Conservation (phyloP, 2,329 filamentous ascomycete genomes). For the Xylaria sp. region DNA sequence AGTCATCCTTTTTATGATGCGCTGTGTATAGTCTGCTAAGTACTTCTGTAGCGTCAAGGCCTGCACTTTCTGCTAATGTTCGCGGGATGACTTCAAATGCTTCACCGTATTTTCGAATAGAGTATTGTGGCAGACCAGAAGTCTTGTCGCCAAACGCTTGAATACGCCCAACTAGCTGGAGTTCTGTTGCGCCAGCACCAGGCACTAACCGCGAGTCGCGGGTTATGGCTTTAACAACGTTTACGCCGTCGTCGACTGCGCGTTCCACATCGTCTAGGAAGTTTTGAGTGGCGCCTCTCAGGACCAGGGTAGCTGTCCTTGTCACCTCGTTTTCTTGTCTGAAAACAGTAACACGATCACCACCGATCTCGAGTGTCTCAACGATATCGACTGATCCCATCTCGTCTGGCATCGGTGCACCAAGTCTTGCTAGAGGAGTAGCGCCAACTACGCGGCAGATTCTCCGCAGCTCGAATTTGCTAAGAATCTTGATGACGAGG, state of each 20-base stretch:
- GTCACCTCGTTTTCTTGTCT: slow-evolving; percentile 94
- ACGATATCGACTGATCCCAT: slow-evolving; percentile 96
- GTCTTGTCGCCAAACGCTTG: slow-evolving; percentile 92
- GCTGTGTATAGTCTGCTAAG: slow-evolving; percentile 92
- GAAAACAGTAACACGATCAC: slow-evolving; percentile 98
- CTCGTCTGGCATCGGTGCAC: slow-evolving; percentile 99
- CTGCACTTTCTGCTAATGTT: slow-evolving; percentile 92
- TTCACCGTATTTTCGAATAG: slow-evolving; percentile 96
- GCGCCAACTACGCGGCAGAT: slow-evolving; percentile 96
- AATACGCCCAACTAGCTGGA: slow-evolving; percentile 92
- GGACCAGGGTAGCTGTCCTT: slow-evolving; percentile 90
- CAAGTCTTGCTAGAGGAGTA: slow-evolving; percentile 92
- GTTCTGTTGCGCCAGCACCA: slow-evolving; percentile 92
- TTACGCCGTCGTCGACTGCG: slow-evolving; percentile 97
- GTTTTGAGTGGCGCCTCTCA: slow-evolving; percentile 96
- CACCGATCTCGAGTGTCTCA: slow-evolving; percentile 96
- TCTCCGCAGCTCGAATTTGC: slow-evolving; percentile 96
- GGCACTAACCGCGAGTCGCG: slow-evolving; percentile 91
- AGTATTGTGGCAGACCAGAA: slow-evolving; percentile 90
- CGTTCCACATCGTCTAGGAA: slow-evolving; percentile 97
- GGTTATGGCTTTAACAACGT: slow-evolving; percentile 98
- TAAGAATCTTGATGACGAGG: slow-evolving; percentile 94
- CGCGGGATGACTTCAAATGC: slow-evolving; percentile 97
- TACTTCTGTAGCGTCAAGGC: slow-evolving; percentile 96
- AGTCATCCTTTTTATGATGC: slow-evolving; percentile 87